Conservation (phyloP, 441 rosid genomes). For the Kokia cookei region DNA sequence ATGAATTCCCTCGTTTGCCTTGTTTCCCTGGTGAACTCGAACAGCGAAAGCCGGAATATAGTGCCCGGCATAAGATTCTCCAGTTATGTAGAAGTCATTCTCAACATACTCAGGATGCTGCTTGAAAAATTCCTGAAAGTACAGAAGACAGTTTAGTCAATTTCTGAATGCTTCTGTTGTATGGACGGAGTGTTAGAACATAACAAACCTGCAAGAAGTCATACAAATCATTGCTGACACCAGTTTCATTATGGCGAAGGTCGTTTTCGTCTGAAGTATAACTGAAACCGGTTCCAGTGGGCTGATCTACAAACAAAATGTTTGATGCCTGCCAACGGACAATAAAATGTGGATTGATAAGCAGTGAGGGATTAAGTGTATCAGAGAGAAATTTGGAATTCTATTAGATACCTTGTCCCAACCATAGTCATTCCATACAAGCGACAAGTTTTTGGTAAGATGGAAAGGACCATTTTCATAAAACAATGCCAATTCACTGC, state of each 20-base stretch:
- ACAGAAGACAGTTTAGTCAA: neutral
- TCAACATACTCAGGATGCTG: conserved; percentile 48
- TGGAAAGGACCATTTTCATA: conserved; percentile 84
- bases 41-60: conserved; percentile 80
- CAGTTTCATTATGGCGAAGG: conserved; percentile 50
- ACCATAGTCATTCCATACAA: conserved; percentile 78
- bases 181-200: neutral
- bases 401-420: conserved; percentile 65
- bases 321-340: conserved; percentile 47
- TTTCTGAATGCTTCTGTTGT: neutral
- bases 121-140: conserved; percentile 55
- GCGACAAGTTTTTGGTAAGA: conserved; percentile 45
- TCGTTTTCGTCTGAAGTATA: conserved; percentile 39
- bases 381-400: neutral
- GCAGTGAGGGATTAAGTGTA: neutral
- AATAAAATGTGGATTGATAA: neutral
- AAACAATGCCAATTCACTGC: too few species aligned
- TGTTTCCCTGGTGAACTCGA: conserved; percentile 65
- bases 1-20: conserved; percentile 58
- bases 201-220: conserved; percentile 70
- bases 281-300: conserved; percentile 78
- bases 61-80: conserved; percentile 93
- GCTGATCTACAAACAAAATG: conserved; percentile 70
- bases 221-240: conserved; percentile 69
- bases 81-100: conserved; percentile 74